Base-by-base conservation (phyloP, 768 basidiomycete species). In the Roridomyces roridus region DNA sequence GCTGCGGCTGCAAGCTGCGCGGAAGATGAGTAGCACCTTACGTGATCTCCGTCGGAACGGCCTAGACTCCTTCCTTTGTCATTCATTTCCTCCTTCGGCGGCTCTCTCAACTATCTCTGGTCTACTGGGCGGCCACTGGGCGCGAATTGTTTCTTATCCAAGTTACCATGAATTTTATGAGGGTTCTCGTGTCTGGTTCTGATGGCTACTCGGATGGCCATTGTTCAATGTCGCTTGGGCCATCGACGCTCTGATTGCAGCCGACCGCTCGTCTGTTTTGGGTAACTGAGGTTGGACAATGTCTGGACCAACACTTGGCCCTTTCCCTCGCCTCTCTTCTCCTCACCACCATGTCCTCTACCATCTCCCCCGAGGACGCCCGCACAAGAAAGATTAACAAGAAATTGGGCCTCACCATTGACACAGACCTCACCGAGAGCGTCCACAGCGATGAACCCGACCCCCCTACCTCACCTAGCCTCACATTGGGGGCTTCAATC, bases 401-500 rank as follows among this genome's bases (percentile, higher is more conserved):
- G 31, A 46, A 50, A 43, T n/a, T 36, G 24, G 7, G 3, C 1
- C 50, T 47, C 34, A 7, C 46, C 7, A 43, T 48, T 15, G 46
- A 48, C 26, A 52, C 51, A 17, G 37, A 51, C 29, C 5, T 45
- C 17, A 23, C 49, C 29, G 51, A 51, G 35, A 63, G 61, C 46
- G 23, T 63, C 40, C 44, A 58, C 42, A 63, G 52, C 44, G 57
- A 58, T 43, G 46, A 51, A 14, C 34, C 57, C 31, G 57, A 58
- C 11, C 34, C 61, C 5, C 44, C 52, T 35, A 43, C 57, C 15
- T 55, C 56, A 9, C 48, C 57, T 23, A 35, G 21, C 37, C 15
- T 14, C 29, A 6, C 23, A 6, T 25, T 18, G 28, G 45, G 18
- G 6, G 8, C 29, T 41, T 24, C 40, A 37, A 6, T 44, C 31